Conservation (phyloP, 192 early-diverging fungal species). For the Powellomyces hirtus region DNA sequence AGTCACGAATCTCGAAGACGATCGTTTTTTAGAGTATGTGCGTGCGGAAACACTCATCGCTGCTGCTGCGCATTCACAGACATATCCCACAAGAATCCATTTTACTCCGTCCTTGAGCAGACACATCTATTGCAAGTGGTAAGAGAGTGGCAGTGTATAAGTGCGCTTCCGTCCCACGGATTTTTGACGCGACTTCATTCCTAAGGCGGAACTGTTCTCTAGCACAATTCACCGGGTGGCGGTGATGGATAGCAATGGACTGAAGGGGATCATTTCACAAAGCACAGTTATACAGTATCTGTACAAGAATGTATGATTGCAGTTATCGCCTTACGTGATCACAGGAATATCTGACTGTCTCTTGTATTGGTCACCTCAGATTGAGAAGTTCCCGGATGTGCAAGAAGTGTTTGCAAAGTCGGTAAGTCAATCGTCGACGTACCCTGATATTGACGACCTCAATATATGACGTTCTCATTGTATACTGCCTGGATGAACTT, state of each 20-base stretch:
- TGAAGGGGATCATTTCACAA: constrained; percentile 78
- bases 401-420: constrained; percentile 44
- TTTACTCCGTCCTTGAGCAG: constrained; percentile 76
- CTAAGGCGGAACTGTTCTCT: constrained; percentile 59
- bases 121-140: constrained; percentile 70
- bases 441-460: background rate
- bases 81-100: constrained; percentile 78
- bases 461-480: background rate
- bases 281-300: constrained; percentile 67
- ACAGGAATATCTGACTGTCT: background rate
- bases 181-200: background rate
- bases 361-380: background rate
- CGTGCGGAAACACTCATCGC: too few species aligned
- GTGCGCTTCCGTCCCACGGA: too few species aligned
- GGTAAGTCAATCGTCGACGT: constrained; percentile 26
- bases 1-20: too few species aligned
- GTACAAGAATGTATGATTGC: constrained; percentile 52
- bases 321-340: constrained; percentile 8
- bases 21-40: too few species aligned
- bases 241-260: constrained; percentile 60
- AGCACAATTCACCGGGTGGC: constrained; percentile 78
- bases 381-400: constrained; percentile 40
- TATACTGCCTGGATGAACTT: background rate
- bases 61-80: too few species aligned
- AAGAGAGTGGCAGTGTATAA: background rate